A percentile compares a stretch with the other conserved stretches of the same genome.
These are phyloP conservation scores for Neurospora sp. DNA, from an alignment of 495 filamentous ascomycete genomes.

Conservation along the genomic window DNA sequence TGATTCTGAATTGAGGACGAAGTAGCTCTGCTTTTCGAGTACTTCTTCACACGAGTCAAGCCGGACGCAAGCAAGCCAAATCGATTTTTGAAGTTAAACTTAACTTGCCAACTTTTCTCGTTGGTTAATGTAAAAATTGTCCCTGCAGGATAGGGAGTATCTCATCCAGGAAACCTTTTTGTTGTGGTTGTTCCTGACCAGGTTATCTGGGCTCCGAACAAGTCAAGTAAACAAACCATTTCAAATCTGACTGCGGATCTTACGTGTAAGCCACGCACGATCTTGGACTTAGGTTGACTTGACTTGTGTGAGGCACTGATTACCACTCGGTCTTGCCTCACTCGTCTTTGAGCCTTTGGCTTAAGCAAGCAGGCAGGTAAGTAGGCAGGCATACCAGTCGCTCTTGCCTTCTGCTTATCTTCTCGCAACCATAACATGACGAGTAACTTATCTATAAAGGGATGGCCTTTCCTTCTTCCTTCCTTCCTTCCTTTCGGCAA, in stretches of 20 bases:
- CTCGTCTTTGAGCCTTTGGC: background rate
- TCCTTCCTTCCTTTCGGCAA: background rate
- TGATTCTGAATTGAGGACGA: background rate
- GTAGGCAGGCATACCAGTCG: background rate
- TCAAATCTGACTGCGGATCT: background rate
- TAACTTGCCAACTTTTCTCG: background rate
- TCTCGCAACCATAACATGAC: background rate
- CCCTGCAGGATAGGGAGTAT: background rate
- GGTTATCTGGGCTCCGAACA: background rate
- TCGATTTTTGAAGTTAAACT: background rate
- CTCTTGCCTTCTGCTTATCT: background rate
- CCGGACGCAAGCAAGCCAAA: background rate
- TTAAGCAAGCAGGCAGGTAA: background rate
- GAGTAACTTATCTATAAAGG: background rate
- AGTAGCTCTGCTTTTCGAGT: background rate
- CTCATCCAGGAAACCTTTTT: background rate
- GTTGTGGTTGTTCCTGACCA: background rate
- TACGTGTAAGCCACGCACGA: background rate
- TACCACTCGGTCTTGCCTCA: background rate
- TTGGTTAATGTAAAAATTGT: background rate
- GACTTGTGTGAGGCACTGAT: background rate
- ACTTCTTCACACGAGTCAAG: background rate
- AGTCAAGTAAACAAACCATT: background rate
- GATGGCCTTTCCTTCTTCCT: background rate
- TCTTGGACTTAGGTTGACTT: background rate